phyloP scores from a whole-genome alignment of 1,284 basidiomycete species.

The Anthracocystis setariae region DNA sequence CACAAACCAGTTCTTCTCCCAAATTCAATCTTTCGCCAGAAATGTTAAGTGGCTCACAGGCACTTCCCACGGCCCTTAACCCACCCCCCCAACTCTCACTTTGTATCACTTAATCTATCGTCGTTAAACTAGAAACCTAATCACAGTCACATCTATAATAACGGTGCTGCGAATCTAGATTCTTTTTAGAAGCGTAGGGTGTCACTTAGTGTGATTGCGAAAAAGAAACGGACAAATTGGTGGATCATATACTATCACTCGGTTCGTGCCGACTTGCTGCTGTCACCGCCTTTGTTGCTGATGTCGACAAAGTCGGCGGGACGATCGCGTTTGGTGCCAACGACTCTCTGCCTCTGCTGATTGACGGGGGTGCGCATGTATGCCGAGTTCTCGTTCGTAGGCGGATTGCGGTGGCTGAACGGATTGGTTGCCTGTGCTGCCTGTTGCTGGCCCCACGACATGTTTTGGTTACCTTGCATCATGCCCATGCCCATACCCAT shows the following conservation, averaged over 20 bases:
- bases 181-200: too few species aligned
- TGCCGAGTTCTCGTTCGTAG: slow-evolving; percentile 42
- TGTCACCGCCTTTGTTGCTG: slow-evolving; percentile 22
- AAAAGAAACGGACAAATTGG: too few species aligned
- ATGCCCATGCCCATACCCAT: slow-evolving; percentile 38
- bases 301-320: slow-evolving; percentile 56
- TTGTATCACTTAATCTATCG: too few species aligned
- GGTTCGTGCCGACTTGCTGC: slow-evolving; percentile 37
- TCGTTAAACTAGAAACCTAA: too few species aligned
- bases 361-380: slow-evolving; percentile 52
- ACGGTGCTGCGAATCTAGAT: too few species aligned
- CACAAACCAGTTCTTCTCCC: slow-evolving; percentile 78
- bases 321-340: slow-evolving; percentile 45
- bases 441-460: slow-evolving; percentile 41
- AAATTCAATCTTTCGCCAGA: slow-evolving; percentile 72
- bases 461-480: slow-evolving; percentile 21
- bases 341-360: slow-evolving; percentile 17
- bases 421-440: slow-evolving; percentile 28
- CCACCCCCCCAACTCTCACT: too few species aligned
- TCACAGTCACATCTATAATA: too few species aligned
- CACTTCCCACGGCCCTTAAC: slow-evolving; percentile 18
- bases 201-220: too few species aligned
- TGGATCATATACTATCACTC: neutral
- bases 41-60: slow-evolving; percentile 50
- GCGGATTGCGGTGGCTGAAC: slow-evolving; percentile 31